A percentile compares a stretch with the other conserved stretches of the same genome.
Conservation (phyloP, 2,329 filamentous ascomycete species). For the Berkeleyomyces rouxiae region DNA sequence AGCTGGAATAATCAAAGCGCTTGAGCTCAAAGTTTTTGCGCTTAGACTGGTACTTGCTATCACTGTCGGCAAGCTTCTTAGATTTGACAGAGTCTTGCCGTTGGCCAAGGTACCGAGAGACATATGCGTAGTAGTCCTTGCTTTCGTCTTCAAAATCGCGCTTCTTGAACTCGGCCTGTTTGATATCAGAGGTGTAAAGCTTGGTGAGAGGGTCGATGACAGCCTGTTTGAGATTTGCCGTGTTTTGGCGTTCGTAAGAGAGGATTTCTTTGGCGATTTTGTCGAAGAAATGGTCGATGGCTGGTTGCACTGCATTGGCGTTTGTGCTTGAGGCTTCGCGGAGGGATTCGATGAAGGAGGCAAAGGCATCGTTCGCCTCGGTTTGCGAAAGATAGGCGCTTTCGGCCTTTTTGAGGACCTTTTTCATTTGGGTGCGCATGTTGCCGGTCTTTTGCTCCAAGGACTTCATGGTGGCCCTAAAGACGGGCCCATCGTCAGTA, state of each 20-base stretch:
- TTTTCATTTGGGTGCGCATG: conserved; percentile 90
- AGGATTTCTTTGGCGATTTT: conserved; percentile 88
- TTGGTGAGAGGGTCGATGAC: conserved; percentile 90
- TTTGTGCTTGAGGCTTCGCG: conserved; percentile 81
- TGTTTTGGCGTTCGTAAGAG: conserved; percentile 70
- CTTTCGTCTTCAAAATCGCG: conserved; percentile 98
- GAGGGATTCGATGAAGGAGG: conserved; percentile 68
- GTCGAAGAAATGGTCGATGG: conserved; percentile 94
- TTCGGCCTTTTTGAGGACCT: conserved; percentile 86
- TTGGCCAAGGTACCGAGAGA: conserved; percentile 89
- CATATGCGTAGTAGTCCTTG: conserved; percentile 94
- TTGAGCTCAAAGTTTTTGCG: conserved; percentile 90
- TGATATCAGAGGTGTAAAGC: conserved; percentile 90
- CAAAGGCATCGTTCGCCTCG: conserved; percentile 72
- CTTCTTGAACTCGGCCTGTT: conserved; percentile 91
- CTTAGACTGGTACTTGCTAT: conserved; percentile 91
- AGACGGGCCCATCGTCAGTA: conserved; percentile 84
- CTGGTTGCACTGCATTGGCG: conserved; percentile 90
- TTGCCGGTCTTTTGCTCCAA: conserved; percentile 92
- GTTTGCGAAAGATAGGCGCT: conserved; percentile 64
- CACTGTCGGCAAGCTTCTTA: conserved; percentile 89
- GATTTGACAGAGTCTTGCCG: conserved; percentile 90
- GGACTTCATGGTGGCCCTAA: conserved; percentile 90
- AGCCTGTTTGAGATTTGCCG: conserved; percentile 68
- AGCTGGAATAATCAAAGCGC: conserved; percentile 95